phyloP scores from a whole-genome alignment of 2,329 filamentous ascomycete species.

The Microsporum audouinii region DNA sequence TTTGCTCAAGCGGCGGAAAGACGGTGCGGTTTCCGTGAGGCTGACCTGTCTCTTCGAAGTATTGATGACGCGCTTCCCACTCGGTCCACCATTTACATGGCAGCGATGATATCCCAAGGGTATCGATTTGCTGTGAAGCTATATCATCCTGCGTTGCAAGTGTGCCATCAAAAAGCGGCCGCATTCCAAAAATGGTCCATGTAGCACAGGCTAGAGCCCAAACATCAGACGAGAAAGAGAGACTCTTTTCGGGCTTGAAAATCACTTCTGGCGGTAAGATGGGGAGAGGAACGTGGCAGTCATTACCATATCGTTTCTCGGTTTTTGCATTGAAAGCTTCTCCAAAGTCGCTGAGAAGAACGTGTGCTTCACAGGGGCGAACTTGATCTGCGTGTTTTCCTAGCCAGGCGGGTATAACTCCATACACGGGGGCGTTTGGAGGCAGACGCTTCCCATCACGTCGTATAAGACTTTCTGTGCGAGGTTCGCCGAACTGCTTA shows the following conservation, averaged over 20 bases:
- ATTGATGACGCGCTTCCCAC: constrained; percentile 15
- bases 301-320: constrained; percentile 17
- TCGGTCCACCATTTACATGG: constrained; percentile 14
- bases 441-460: constrained; percentile 16
- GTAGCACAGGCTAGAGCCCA: constrained; percentile 21
- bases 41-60: constrained; percentile 12
- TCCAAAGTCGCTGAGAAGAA: constrained; percentile 25
- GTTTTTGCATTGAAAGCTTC: constrained; percentile 20
- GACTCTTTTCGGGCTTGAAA: constrained; percentile 15
- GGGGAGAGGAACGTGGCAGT: constrained; percentile 16
- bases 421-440: constrained; percentile 16
- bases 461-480: constrained; percentile 13
- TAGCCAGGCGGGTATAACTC: constrained; percentile 14
- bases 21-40: constrained; percentile 12
- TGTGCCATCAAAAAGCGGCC: constrained; percentile 13
- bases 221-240: constrained; percentile 20
- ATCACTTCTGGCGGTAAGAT: constrained; percentile 17
- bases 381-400: constrained; percentile 20
- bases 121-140: constrained; percentile 13
- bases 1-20: constrained; percentile 12
- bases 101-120: constrained; percentile 12
- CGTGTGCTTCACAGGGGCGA: constrained; percentile 16
- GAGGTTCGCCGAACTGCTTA: constrained; percentile 18
- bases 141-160: constrained; percentile 6
- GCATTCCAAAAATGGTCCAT: constrained; percentile 22